A percentile compares a stretch with the other conserved stretches of the same genome.
phyloP scores from a whole-genome alignment of 2,329 filamentous ascomycete species.

The Fusarium temperatum region DNA sequence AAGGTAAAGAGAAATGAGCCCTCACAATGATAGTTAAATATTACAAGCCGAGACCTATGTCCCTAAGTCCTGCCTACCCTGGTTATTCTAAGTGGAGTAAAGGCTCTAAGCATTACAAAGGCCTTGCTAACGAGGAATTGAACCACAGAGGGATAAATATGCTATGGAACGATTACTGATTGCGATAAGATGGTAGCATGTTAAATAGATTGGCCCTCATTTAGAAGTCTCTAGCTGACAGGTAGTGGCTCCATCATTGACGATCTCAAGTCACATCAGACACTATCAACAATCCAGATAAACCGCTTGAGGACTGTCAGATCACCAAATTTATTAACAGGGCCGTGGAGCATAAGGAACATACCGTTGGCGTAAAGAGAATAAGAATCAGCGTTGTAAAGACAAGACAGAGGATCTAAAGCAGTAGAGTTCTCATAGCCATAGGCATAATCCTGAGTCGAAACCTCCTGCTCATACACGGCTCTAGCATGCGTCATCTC shows the following conservation, averaged over 20 bases:
- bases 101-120: no score
- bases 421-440: constrained; percentile 35
- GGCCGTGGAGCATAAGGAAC: neutral
- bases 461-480: constrained; percentile 21
- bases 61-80: accelerated
- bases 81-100: accelerated
- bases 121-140: accelerated
- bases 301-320: constrained; percentile 1
- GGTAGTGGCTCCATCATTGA: accelerated
- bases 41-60: no score
- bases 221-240: accelerated
- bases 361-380: constrained; percentile 33
- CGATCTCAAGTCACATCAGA: no score
- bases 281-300: constrained; percentile 17
- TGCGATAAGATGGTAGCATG: no score
- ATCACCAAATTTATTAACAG: accelerated
- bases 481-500: constrained; percentile 34
- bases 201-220: accelerated
- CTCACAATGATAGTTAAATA: accelerated
- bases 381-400: constrained; percentile 34
- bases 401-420: constrained; percentile 4
- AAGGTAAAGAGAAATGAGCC: no score
- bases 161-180: accelerated
- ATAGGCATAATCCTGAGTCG: constrained; percentile 30
- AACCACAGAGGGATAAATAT: accelerated